Evolutionary conservation across 202 grass and related monocot genomes (phyloP).

Genomic region (Hordeum pubiflorum): DNA sequence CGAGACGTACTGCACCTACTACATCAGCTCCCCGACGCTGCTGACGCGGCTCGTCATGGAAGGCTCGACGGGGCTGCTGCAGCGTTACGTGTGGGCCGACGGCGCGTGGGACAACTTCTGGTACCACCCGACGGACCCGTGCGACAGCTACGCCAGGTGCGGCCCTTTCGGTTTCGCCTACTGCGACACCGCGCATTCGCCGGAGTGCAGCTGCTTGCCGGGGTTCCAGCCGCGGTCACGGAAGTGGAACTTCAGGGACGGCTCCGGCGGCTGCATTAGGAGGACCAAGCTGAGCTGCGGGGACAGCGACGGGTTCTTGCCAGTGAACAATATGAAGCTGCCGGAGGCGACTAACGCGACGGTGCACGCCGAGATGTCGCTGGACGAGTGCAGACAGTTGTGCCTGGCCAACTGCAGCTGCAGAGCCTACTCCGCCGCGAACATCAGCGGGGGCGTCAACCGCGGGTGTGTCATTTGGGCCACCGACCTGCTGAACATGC

Average conservation of each 20-base stretch:
- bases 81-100: conserved; percentile 28
- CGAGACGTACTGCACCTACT: conserved; percentile 52
- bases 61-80: not conserved
- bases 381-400: conserved; percentile 38
- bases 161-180: conserved; percentile 14
- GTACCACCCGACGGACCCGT: conserved; percentile 47
- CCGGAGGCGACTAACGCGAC: conserved; percentile 53
- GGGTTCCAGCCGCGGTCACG: conserved; percentile 46
- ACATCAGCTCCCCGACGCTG: not conserved
- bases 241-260: conserved; percentile 34
- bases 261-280: conserved; percentile 42
- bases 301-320: conserved; percentile 40
- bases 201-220: conserved; percentile 39
- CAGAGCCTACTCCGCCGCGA: conserved; percentile 48
- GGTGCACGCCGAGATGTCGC: conserved; percentile 24
- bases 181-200: not conserved
- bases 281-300: conserved; percentile 28
- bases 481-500: conserved; percentile 49
- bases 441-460: conserved; percentile 31
- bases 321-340: conserved; percentile 44
- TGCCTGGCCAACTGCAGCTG: conserved; percentile 60
- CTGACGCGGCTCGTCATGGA: conserved; percentile 30
- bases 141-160: conserved; percentile 39
- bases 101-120: conserved; percentile 40
- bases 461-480: conserved; percentile 67